Evolutionary conservation across 148 eudicot species (phyloP).

Genomic region (Arctostaphylos glauca): DNA sequence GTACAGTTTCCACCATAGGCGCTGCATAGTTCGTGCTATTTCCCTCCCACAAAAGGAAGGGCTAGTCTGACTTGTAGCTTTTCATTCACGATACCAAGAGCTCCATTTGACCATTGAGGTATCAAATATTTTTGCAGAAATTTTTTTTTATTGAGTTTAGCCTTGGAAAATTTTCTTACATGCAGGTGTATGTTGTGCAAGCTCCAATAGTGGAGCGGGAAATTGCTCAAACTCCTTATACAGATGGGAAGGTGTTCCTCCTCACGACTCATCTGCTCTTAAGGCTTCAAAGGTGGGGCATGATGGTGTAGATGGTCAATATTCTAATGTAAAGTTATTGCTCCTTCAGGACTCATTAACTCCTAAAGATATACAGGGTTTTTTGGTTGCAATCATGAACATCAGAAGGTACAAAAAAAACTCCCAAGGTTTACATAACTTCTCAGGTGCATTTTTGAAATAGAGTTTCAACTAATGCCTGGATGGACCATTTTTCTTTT

Average conservation of each 20-base stretch:
- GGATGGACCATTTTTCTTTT: too few species aligned
- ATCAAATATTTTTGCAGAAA: too few species aligned
- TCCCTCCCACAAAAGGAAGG: too few species aligned
- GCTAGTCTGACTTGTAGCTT: conserved; percentile 35
- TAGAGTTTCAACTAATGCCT: too few species aligned
- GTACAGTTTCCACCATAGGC: too few species aligned
- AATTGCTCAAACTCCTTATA: conserved; percentile 9
- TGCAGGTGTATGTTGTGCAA: too few species aligned
- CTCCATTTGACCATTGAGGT: too few species aligned
- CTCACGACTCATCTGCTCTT: conserved; percentile 13
- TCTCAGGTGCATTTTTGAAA: not conserved
- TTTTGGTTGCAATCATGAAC: not conserved
- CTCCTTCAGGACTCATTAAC: conserved; percentile 16
- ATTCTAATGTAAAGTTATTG: conserved; percentile 12
- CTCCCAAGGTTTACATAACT: not conserved
- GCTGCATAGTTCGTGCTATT: too few species aligned
- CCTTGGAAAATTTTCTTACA: too few species aligned
- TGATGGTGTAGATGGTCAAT: conserved; percentile 9
- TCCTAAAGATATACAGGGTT: not conserved
- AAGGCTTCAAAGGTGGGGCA: conserved; percentile 12
- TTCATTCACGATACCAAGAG: conserved; percentile 51
- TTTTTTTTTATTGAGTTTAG: too few species aligned
- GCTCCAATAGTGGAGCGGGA: conserved; percentile 17
- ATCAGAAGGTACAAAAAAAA: conserved; percentile 19
- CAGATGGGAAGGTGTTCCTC: too few species aligned